phyloP scores from a whole-genome alignment of 2,329 filamentous ascomycete species.

The Claviceps spartinae region DNA sequence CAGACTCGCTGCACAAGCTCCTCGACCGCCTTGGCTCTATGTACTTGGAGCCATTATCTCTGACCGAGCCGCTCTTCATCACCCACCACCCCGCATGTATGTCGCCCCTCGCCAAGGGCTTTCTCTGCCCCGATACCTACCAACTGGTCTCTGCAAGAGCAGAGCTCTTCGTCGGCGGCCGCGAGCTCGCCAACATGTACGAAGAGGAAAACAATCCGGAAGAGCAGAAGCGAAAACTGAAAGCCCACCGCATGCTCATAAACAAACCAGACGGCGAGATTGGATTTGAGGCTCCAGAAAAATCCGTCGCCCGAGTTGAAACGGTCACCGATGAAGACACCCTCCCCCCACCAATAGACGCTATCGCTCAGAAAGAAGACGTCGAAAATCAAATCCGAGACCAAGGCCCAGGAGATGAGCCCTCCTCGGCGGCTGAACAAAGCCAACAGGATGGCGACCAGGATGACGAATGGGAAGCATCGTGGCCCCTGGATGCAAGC shows the following conservation, averaged over 20 bases:
- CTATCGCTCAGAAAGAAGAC: no score
- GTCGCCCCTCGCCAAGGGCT: slow-evolving; percentile 83
- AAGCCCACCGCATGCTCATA: slow-evolving; percentile 32
- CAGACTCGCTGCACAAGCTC: slow-evolving; percentile 47
- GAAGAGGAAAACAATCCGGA: slow-evolving; percentile 94
- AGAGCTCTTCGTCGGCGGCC: slow-evolving; percentile 68
- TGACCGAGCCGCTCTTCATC: slow-evolving; percentile 62
- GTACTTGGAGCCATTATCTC: slow-evolving; percentile 68
- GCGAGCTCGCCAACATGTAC: slow-evolving; percentile 90
- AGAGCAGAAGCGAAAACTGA: slow-evolving; percentile 73
- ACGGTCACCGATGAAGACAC: no score
- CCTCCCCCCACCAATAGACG: no score
- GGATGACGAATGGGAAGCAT: slow-evolving; percentile 30
- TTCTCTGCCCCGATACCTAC: slow-evolving; percentile 49
- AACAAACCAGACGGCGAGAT: slow-evolving; percentile 21
- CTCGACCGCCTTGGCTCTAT: slow-evolving; percentile 66
- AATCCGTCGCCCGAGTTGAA: background rate
- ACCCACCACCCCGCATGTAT: slow-evolving; percentile 81
- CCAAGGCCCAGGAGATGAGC: background rate
- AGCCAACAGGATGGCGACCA: slow-evolving; percentile 25
- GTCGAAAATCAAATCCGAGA: no score
- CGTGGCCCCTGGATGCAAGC: slow-evolving; percentile 52
- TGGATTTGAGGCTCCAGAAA: slow-evolving; percentile 13
- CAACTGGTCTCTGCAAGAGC: slow-evolving; percentile 70
- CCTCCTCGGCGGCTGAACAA: background rate